Evolutionary conservation across 305 asterid species (phyloP).

Genomic region (Fraxinus sp.): DNA sequence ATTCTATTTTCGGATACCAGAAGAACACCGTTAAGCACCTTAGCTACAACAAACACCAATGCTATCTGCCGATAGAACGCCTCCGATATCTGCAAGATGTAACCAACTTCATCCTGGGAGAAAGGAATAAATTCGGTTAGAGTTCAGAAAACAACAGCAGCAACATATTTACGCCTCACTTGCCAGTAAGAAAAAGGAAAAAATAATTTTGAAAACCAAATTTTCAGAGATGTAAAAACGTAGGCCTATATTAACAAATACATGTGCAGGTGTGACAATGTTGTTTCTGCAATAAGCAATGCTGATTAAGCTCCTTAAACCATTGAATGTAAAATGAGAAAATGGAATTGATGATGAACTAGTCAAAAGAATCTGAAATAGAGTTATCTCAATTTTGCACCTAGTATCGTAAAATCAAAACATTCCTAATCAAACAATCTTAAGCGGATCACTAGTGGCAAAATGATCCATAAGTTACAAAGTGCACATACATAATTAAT

Average conservation of each 20-base stretch:
- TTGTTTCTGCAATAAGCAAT: neutral
- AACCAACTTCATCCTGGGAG: neutral
- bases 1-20: neutral
- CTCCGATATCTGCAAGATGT: neutral
- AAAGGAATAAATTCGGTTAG: neutral
- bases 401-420: neutral
- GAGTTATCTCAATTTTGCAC: neutral
- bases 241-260: neutral
- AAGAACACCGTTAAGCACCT: neutral
- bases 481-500: neutral
- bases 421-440: neutral
- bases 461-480: neutral
- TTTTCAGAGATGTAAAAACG: neutral
- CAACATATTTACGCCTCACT: neutral
- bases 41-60: neutral
- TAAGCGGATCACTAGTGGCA: neutral
- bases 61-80: neutral
- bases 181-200: neutral
- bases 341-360: neutral
- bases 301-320: neutral
- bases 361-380: neutral
- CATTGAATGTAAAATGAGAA: neutral
- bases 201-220: neutral
- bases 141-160: neutral
- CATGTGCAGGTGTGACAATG: neutral